Base-by-base conservation (phyloP, 495 filamentous ascomycete species). In the Penicillium herquei region DNA sequence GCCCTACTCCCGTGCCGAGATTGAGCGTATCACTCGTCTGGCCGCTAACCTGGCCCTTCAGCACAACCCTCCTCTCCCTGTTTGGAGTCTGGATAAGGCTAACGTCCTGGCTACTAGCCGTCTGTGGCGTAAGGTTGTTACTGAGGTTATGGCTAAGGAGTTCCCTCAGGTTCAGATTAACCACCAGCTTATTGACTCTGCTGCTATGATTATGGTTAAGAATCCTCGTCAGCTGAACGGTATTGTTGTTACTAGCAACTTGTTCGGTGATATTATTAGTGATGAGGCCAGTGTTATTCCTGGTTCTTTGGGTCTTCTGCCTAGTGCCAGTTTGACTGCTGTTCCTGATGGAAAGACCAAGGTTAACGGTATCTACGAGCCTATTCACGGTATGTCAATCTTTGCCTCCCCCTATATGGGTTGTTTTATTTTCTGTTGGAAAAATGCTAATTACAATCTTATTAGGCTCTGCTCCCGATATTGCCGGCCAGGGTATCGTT, bases 201-300 rank as follows among this genome's bases (percentile, higher is more conserved):
- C 92, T 16, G 93, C 94, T 49, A 97, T 98, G 93, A 71, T 97
- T 59, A 92, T 98, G 90, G 83, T 98, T 49, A 96, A 96, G 86
- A 90, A 92, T 68, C 94, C 94, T 18, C 78, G 89, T 18, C 84
- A 88, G 49, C 79, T 98, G 45, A 98, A 98, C 69, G 94, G 94
- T 48, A 85, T 98, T 17, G 82, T 98, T 41, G 85, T 98, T 37
- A 96, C 92, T 7, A 93, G 88, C 76, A 98, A 98, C 72, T 67
- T 98, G 58, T 96, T 96, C 68, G 94, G 94, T 56, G 94, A 98
- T 72, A 98, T 98, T 68, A 92, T 98, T 65, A 87, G 81, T 64
- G 94, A 98, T 67, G 94, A 98, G 81, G 93, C 94, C 7, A 93
- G 88, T 69, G 94, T 96, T 31, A 98, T 98, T 47, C 91, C 93